Conservation (phyloP, 805 yeast genomes). For the Ogataea paraovalis region DNA sequence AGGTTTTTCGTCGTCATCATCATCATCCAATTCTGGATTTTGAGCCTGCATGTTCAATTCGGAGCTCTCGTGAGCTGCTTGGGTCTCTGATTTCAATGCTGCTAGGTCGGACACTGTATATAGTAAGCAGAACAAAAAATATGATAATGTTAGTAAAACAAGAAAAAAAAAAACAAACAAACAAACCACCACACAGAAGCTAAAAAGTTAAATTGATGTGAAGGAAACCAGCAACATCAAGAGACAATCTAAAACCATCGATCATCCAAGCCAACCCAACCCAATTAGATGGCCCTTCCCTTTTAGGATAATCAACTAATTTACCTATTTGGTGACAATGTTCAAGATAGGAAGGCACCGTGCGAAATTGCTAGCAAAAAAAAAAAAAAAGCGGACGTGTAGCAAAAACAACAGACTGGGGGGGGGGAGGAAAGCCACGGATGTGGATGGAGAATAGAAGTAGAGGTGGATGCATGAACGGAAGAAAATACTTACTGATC, state of each 20-base stretch:
- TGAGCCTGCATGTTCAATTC: conserved; percentile 21
- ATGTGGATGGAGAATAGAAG: background rate
- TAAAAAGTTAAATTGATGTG: background rate
- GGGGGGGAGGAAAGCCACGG: too few species aligned
- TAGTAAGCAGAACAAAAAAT: background rate
- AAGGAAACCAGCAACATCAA: too few species aligned
- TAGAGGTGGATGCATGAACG: too few species aligned
- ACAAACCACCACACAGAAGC: background rate
- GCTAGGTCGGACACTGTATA: conserved; percentile 24
- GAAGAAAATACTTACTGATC: too few species aligned
- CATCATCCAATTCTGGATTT: conserved; percentile 40
- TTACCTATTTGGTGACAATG: conserved; percentile 19
- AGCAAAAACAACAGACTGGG: too few species aligned
- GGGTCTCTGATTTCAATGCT: conserved; percentile 20
- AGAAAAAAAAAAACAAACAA: background rate
- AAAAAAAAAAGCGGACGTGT: background rate
- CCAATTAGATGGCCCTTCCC: conserved; percentile 1
- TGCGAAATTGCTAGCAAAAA: background rate
- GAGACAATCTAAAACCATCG: too few species aligned
- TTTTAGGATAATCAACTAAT: conserved; percentile 24
- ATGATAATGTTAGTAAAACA: conserved; percentile 9
- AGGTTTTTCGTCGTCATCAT: conserved; percentile 44
- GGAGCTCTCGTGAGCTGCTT: conserved; percentile 18
- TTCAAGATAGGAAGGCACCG: background rate
- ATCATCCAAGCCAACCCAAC: background rate